A percentile compares a stretch with the other conserved stretches of the same genome.
Evolutionary conservation across 2,329 filamentous ascomycete species (phyloP).

Genomic region (Neofusicoccum ribis): DNA sequence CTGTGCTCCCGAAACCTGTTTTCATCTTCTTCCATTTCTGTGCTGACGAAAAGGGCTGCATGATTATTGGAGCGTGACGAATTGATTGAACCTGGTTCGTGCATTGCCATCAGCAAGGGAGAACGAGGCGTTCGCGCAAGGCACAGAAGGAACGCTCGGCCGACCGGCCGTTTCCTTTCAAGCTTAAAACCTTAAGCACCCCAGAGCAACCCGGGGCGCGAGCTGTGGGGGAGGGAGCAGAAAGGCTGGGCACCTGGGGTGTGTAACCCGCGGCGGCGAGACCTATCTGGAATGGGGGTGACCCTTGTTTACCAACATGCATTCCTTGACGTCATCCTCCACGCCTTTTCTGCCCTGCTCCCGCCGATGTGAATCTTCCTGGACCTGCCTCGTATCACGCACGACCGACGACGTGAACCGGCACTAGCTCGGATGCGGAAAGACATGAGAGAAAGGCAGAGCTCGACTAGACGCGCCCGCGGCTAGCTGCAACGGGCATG

Average conservation of each 20-base stretch:
- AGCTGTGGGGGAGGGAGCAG: not conserved
- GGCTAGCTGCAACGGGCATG: not conserved
- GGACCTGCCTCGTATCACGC: no score
- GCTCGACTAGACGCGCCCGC: no score
- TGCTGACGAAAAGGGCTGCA: not conserved
- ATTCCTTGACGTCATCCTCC: not conserved
- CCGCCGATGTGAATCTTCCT: no score
- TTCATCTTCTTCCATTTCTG: not conserved
- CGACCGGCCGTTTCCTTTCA: not conserved
- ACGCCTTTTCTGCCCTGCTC: not conserved
- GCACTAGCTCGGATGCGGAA: not conserved
- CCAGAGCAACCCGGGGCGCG: not conserved
- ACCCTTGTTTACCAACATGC: not conserved
- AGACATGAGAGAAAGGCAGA: not conserved
- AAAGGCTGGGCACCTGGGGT: not conserved
- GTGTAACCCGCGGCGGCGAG: no score
- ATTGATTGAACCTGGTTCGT: not conserved
- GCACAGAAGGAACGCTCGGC: not conserved
- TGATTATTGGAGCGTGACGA: not conserved
- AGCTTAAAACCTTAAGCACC: constrained; percentile 10
- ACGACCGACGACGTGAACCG: no score
- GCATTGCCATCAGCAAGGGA: not conserved
- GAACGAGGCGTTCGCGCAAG: constrained; percentile 7
- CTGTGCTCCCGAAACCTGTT: not conserved
- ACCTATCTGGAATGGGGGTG: not conserved